Conservation (phyloP, 177 flowering plant genomes). For the Vitis hybrid region DNA sequence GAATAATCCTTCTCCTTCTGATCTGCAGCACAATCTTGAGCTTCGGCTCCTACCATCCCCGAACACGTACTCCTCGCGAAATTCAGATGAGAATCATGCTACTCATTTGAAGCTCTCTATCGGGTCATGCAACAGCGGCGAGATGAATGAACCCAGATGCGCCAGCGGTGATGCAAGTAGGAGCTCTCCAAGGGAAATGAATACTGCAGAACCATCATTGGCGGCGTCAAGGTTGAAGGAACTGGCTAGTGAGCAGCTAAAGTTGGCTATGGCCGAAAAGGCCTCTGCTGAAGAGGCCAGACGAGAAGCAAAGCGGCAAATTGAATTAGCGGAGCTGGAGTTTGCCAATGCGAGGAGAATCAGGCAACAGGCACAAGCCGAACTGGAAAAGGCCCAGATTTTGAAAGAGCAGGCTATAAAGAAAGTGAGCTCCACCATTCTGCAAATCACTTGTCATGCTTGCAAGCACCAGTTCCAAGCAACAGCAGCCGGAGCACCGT, state of each 20-base stretch:
- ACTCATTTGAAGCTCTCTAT: conserved; percentile 56
- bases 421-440: conserved; percentile 46
- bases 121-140: conserved; percentile 29
- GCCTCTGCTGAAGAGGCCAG: conserved; percentile 62
- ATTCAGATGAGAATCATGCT: conserved; percentile 19
- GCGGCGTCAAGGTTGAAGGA: conserved; percentile 21
- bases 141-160: neutral
- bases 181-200: neutral
- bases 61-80: neutral
- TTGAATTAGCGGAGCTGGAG: conserved; percentile 63
- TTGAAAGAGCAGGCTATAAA: conserved; percentile 53
- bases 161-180: neutral
- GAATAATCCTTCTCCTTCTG: conserved; percentile 6
- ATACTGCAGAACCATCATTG: neutral
- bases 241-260: conserved; percentile 31
- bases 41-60: conserved; percentile 51
- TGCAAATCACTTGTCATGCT: conserved; percentile 63
- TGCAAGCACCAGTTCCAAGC: conserved; percentile 57
- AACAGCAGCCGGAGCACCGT: conserved; percentile 2
- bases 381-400: conserved; percentile 48
- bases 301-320: conserved; percentile 49
- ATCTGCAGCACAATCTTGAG: conserved; percentile 34
- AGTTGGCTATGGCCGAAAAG: conserved; percentile 51
- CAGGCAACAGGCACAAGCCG: conserved; percentile 58
- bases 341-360: conserved; percentile 59